Evolutionary conservation across 106 monocot genomes (phyloP).

Genomic region (Phalaenopsis aphrodite): DNA sequence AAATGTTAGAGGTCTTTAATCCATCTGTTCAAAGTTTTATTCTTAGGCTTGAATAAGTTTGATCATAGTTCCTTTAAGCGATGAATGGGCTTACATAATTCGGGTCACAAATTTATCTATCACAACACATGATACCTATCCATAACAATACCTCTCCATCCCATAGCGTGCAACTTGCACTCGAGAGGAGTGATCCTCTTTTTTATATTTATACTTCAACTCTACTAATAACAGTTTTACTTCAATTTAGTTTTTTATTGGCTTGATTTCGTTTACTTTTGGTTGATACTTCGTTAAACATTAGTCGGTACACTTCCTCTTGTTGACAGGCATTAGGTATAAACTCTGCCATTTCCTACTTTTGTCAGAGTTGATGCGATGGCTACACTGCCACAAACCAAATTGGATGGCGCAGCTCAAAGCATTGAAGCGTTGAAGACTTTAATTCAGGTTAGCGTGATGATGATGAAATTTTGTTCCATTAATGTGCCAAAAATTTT

Average conservation of each 20-base stretch:
- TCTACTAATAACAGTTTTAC: not conserved
- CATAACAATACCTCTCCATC: not conserved
- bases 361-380: not conserved
- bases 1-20: too few relatives aligned
- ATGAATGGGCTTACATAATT: too few relatives aligned
- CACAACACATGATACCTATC: not conserved
- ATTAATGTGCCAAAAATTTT: not conserved
- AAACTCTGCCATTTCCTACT: not conserved
- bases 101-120: not conserved
- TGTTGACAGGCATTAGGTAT: not conserved
- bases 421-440: not conserved
- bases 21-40: too few relatives aligned
- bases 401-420: not conserved
- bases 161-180: not conserved
- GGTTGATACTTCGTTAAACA: not conserved
- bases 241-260: not conserved
- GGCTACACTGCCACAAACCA: not conserved
- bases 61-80: too few relatives aligned
- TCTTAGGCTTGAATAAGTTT: too few relatives aligned
- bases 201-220: not conserved
- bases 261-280: not conserved
- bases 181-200: not conserved
- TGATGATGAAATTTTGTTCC: not conserved
- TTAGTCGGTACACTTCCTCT: not conserved
- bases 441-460: conserved; percentile 5